Evolutionary conservation across 768 basidiomycete genomes (phyloP).

Genomic region (Kondoa malvinella): DNA sequence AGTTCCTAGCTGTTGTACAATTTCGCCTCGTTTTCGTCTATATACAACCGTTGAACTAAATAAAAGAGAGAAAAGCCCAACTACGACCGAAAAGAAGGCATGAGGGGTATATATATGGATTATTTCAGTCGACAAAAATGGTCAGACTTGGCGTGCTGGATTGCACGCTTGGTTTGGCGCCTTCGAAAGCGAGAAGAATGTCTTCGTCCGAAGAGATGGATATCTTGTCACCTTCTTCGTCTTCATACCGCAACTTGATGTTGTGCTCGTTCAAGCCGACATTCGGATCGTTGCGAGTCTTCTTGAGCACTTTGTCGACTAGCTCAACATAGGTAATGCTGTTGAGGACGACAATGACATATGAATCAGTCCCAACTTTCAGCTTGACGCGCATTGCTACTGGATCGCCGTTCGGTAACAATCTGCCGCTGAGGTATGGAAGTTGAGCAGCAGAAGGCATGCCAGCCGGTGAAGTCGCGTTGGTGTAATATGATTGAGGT

Average conservation of each 20-base stretch:
- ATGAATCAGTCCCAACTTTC: constrained; percentile 85
- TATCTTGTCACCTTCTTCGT: constrained; percentile 83
- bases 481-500: constrained; percentile 19
- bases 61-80: too few species aligned
- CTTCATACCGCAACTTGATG: constrained; percentile 50
- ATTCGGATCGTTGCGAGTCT: constrained; percentile 69
- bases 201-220: constrained; percentile 78
- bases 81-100: too few species aligned
- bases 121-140: constrained; percentile 2
- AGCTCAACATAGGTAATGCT: constrained; percentile 63
- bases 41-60: too few species aligned
- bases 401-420: constrained; percentile 3
- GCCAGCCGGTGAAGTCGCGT: constrained; percentile 17
- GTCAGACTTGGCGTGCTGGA: background rate
- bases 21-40: too few species aligned
- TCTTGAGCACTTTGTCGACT: constrained; percentile 75
- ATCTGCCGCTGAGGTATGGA: background rate
- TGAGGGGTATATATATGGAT: background rate
- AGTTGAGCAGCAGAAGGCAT: background rate
- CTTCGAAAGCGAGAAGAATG: constrained; percentile 80
- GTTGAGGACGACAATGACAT: constrained; percentile 75
- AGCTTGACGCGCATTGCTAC: constrained; percentile 72
- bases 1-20: too few species aligned
- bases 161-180: background rate
- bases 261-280: constrained; percentile 41